Base-by-base conservation (phyloP, 176 grass and related monocot species). In the Phoenix roebelenii region DNA sequence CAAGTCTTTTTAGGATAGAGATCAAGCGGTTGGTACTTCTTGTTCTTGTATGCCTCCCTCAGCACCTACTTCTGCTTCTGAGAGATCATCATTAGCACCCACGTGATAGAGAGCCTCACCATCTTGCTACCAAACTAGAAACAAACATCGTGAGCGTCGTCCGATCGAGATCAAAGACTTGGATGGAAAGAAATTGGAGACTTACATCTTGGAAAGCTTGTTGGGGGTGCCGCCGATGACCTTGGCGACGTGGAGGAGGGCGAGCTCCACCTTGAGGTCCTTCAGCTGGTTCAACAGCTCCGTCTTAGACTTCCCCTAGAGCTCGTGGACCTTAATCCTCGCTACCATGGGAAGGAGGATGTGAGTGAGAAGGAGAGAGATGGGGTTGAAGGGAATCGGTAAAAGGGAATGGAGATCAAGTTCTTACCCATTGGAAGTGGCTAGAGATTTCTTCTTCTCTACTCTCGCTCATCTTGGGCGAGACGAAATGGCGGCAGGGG, bases 241-340 rank as follows among this genome's bases (percentile, higher is more conserved):
- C 35, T 63, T 63, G 20, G 60, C 60, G 14, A 63, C 35, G 60
- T 35, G 60, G 32, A 63, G 60, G 15, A 63, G 60, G 60, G 60
- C 39, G n/a, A 63, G 60, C 60, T 63, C 60, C 20, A 20, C 49
- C 35, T 63, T 63, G 35, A 63, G 35, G 10, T 63, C 60, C 35
- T 63, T 63, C 60, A 63, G 35, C 10, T 63, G 60, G 19, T 6
- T 49, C 60, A 49, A 12, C 4, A 63, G 35, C 0, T 63, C 60
- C 60, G 19, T 7, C 35, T 63, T 63, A 1, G 60, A 22, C 60
- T 63, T 63, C 12, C 60, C 60, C 1, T 35, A 35, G 5, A 63
- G 60, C 18, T 63, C 60, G 17, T 63, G 60, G 17, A 63, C 60
- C 60, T 63, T 63, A 22, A 63, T 63, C 60, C 60, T 22, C 60